Conservation (phyloP, 148 eudicot species). For the Camellia japonica region DNA sequence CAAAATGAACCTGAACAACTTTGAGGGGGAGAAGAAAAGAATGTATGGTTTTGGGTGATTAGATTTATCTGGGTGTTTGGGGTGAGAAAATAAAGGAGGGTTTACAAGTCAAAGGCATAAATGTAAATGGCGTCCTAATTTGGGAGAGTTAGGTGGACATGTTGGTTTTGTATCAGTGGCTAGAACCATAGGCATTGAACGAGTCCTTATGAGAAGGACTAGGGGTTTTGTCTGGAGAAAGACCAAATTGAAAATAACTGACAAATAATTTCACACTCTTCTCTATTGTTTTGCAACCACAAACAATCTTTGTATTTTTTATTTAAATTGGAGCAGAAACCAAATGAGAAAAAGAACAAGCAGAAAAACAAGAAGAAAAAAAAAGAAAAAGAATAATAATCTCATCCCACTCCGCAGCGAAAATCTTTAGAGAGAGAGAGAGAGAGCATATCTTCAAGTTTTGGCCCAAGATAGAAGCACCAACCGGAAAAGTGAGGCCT, state of each 20-base stretch:
- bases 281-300: neutral
- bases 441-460: too few species aligned
- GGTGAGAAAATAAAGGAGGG: neutral
- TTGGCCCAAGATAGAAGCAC: too few species aligned
- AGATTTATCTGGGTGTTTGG: neutral
- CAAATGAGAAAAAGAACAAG: too few species aligned
- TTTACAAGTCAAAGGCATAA: neutral
- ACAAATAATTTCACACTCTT: too few species aligned
- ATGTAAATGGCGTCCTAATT: neutral
- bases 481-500: too few species aligned
- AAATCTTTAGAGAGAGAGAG: too few species aligned
- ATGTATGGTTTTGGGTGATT: conserved; percentile 1
- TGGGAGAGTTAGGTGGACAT: conserved; percentile 10
- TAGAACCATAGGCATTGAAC: conserved; percentile 6
- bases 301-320: neutral
- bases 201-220: neutral
- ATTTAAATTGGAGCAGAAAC: too few species aligned
- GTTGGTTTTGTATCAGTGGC: conserved; percentile 18
- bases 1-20: neutral
- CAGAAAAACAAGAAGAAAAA: too few species aligned
- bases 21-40: neutral
- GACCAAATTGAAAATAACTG: neutral
- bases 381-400: too few species aligned
- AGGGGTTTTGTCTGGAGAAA: neutral
- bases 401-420: too few species aligned